Evolutionary conservation across 306 rosid species (phyloP).

Genomic region (Citrullus amarus): DNA sequence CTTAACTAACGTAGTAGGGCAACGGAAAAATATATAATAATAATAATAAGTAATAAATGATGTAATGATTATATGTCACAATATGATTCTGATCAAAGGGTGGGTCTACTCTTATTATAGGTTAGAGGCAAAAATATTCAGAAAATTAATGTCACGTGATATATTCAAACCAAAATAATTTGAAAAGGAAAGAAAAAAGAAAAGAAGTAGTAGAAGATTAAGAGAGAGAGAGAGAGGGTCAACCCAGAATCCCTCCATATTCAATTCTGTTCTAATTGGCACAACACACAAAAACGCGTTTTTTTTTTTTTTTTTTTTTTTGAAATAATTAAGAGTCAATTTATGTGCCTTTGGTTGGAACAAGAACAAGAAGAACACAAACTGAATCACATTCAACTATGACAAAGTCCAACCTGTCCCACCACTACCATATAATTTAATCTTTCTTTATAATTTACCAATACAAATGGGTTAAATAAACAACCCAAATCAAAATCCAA

Average conservation of each 20-base stretch:
- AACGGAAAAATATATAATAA: too few relatives aligned
- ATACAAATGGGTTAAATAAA: background rate
- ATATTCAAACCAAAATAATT: background rate
- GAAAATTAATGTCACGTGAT: background rate
- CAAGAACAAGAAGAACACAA: background rate
- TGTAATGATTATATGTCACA: background rate
- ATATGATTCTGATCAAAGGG: background rate
- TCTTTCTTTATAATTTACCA: background rate
- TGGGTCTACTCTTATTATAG: background rate
- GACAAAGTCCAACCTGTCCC: slow-evolving; percentile 14
- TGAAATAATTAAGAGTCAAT: background rate
- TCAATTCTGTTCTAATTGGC: background rate
- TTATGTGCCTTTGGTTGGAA: background rate
- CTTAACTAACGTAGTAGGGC: too few relatives aligned
- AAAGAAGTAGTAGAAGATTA: background rate
- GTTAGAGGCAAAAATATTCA: background rate
- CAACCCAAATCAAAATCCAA: background rate
- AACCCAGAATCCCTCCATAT: background rate
- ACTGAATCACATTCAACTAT: background rate
- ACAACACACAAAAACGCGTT: slow-evolving; percentile 7
- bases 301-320: background rate
- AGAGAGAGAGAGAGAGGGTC: background rate
- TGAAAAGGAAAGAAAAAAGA: too few relatives aligned
- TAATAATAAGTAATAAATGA: background rate
- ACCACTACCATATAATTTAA: background rate